These are phyloP conservation scores for Vitis hybrid DNA, from an alignment of 177 flowering plant species.

Conservation along the genomic window DNA sequence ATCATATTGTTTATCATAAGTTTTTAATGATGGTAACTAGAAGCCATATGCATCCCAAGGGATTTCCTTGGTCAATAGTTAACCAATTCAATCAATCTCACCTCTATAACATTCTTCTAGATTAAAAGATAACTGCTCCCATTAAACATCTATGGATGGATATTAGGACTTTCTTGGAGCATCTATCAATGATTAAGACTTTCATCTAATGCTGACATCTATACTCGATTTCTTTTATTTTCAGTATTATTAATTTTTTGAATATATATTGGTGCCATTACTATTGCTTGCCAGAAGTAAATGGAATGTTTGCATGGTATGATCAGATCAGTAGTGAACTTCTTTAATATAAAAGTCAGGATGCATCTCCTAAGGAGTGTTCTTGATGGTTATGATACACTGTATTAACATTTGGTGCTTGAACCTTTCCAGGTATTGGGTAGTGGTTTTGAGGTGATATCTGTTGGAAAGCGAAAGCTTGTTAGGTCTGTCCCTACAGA, in stretches of 20 bases:
- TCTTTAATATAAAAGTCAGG: not conserved
- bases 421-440: slow-evolving; percentile 65
- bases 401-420: slow-evolving; percentile 5
- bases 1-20: too few relatives aligned
- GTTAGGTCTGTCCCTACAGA: slow-evolving; percentile 96
- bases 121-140: not conserved
- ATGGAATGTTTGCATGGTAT: not conserved
- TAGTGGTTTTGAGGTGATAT: slow-evolving; percentile 90
- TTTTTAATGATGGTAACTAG: not conserved
- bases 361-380: not conserved
- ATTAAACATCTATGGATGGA: not conserved
- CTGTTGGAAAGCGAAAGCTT: slow-evolving; percentile 89
- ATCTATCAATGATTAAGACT: not conserved
- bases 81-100: not conserved
- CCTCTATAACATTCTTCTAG: not conserved
- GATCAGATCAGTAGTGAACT: not conserved
- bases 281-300: not conserved
- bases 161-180: not conserved
- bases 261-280: not conserved
- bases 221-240: not conserved
- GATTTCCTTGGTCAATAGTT: not conserved
- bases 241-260: not conserved
- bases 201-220: not conserved
- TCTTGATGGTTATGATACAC: not conserved
- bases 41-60: not conserved